phyloP scores from a whole-genome alignment of 805 yeast genomes.

The Wickerhamomyces silvicola region DNA sequence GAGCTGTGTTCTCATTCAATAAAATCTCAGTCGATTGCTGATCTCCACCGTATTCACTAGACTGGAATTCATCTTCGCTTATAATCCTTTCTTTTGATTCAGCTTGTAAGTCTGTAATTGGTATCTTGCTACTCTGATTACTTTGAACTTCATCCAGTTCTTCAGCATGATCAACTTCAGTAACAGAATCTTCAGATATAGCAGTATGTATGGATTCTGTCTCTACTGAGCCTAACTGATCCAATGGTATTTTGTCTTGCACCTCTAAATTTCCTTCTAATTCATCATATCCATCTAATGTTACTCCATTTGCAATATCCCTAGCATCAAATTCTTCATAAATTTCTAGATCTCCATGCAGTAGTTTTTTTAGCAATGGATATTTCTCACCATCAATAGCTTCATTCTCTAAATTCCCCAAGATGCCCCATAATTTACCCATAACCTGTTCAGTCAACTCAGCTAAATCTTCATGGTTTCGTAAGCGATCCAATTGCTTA shows the following conservation, averaged over 20 bases:
- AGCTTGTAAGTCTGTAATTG: no score
- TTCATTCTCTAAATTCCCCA: neutral
- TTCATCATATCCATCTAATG: no score
- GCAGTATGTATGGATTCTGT: no score
- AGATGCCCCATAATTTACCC: neutral
- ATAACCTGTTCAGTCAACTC: neutral
- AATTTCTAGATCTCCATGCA: neutral
- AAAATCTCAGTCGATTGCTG: neutral
- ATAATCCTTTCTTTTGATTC: neutral
- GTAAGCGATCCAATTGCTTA: slow-evolving; percentile 8
- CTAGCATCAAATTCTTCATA: neutral
- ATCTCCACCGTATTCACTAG: neutral
- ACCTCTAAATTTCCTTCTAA: no score
- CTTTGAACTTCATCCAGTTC: no score
- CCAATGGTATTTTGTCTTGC: neutral
- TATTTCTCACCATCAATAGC: neutral
- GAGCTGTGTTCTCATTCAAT: neutral
- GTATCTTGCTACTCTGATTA: no score
- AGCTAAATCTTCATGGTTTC: neutral
- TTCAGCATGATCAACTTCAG: neutral
- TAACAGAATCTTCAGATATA: no score
- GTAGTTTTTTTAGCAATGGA: neutral
- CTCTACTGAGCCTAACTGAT: neutral
- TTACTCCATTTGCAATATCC: neutral
- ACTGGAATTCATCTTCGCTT: neutral